Percentiles rank a stretch among this genome's conserved stretches.
Conservation (phyloP, 805 yeast genomes). For the Torulaspora gathmanii region DNA sequence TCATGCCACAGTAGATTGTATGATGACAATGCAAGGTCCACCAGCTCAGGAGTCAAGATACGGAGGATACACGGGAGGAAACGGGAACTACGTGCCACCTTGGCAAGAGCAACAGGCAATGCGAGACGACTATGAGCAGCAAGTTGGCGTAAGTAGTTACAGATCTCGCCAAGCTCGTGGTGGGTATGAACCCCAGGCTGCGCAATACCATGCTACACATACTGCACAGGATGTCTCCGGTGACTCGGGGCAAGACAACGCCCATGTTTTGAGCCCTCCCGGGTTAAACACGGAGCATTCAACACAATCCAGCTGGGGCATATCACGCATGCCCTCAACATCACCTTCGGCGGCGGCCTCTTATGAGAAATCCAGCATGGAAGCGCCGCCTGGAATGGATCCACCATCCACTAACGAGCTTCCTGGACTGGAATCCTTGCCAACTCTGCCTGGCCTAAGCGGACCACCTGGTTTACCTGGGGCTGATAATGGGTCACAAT, state of each 20-base stretch:
- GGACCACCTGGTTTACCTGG: conserved; percentile 25
- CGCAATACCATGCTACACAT: background rate
- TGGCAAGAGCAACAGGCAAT: conserved; percentile 5
- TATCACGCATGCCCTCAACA: conserved; percentile 12
- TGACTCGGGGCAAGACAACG: background rate
- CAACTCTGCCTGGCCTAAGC: conserved; percentile 29
- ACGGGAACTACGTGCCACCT: background rate
- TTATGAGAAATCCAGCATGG: background rate
- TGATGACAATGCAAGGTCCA: conserved; percentile 20
- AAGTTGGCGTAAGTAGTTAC: conserved; percentile 6
- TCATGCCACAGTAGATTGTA: conserved; percentile 86
- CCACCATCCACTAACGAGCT: background rate
- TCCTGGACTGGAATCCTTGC: conserved; percentile 4
- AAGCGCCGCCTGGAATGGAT: conserved; percentile 8
- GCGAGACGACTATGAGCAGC: conserved; percentile 1
- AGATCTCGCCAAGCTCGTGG: conserved; percentile 17
- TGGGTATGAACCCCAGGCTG: background rate
- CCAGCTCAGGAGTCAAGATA: conserved; percentile 21
- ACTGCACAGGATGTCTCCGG: background rate
- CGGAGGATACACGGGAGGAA: conserved; percentile 8
- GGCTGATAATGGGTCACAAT: conserved; percentile 13
- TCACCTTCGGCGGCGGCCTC: conserved; percentile 2
- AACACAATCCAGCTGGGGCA: conserved; percentile 1
- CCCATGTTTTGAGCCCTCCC: conserved; percentile 3
- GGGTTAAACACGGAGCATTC: conserved; percentile 5